Evolutionary conservation across 192 early-diverging fungal species (phyloP).

Genomic region (Backusella parvicylindrica): DNA sequence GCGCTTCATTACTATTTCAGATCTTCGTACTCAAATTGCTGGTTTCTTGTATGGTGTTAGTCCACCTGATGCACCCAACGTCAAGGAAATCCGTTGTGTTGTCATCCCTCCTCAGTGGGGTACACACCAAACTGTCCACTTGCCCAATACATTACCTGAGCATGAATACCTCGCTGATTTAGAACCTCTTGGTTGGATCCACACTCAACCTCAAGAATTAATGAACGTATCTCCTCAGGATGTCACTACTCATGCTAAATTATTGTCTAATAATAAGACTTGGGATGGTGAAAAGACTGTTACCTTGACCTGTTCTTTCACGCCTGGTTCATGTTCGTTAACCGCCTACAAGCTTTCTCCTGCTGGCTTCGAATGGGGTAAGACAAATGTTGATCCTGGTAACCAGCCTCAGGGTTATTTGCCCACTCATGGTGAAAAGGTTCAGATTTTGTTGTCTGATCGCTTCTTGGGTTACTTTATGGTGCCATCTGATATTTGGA

Average conservation of each 20-base stretch:
- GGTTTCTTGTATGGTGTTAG: slow-evolving; percentile 94
- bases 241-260: slow-evolving; percentile 85
- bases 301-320: slow-evolving; percentile 93
- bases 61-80: slow-evolving; percentile 83
- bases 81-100: slow-evolving; percentile 93
- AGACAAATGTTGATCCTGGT: slow-evolving; percentile 86
- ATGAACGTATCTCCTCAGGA: slow-evolving; percentile 88
- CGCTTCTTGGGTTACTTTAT: slow-evolving; percentile 98
- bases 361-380: slow-evolving; percentile 96
- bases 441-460: slow-evolving; percentile 95
- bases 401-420: slow-evolving; percentile 85
- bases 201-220: slow-evolving; percentile 93
- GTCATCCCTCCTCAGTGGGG: slow-evolving; percentile 99
- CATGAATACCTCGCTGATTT: slow-evolving; percentile 90
- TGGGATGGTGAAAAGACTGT: slow-evolving; percentile 98
- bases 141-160: slow-evolving; percentile 84
- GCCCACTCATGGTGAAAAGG: slow-evolving; percentile 89
- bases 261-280: slow-evolving; percentile 80
- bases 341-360: slow-evolving; percentile 95
- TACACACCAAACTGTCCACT: slow-evolving; percentile 89
- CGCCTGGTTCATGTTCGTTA: slow-evolving; percentile 95
- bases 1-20: slow-evolving; percentile 92
- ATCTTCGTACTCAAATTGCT: slow-evolving; percentile 93
- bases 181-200: slow-evolving; percentile 97
- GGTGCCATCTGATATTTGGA: slow-evolving; percentile 97